Evolutionary conservation across 106 monocot species (phyloP).

Genomic region (Acanthochlamys bracteata): DNA sequence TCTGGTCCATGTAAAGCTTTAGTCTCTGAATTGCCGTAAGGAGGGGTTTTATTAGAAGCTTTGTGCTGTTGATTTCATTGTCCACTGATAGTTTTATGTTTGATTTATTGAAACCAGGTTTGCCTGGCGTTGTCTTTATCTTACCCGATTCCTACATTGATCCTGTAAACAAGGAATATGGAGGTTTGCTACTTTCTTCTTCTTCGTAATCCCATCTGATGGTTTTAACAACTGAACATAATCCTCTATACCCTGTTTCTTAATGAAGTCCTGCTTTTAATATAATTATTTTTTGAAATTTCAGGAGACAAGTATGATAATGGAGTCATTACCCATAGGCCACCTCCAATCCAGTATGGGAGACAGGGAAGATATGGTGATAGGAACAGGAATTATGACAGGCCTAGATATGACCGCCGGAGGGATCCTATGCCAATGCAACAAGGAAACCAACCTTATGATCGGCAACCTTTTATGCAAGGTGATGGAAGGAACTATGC

Average conservation of each 20-base stretch:
- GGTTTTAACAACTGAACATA: not conserved
- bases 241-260: not conserved
- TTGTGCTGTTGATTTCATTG: not conserved
- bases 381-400: conserved; percentile 50
- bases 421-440: conserved; percentile 20
- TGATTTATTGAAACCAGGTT: conserved; percentile 32
- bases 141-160: conserved; percentile 95
- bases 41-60: not conserved
- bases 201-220: not conserved
- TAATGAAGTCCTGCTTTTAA: not conserved
- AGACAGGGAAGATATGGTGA: conserved; percentile 54
- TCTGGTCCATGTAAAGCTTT: not conserved
- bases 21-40: not conserved
- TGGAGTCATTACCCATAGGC: conserved; percentile 87
- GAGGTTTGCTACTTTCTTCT: conserved; percentile 35
- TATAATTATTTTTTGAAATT: not conserved
- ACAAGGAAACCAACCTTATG: conserved; percentile 27
- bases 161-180: conserved; percentile 94
- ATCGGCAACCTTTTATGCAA: conserved; percentile 13
- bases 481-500: conserved; percentile 31
- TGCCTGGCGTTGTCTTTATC: conserved; percentile 96
- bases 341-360: conserved; percentile 77
- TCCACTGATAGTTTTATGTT: not conserved
- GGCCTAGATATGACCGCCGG: conserved; percentile 43
- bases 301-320: conserved; percentile 96